Base-by-base conservation (phyloP, 2,329 filamentous ascomycete genomes). In the Ascomycota sp. region DNA sequence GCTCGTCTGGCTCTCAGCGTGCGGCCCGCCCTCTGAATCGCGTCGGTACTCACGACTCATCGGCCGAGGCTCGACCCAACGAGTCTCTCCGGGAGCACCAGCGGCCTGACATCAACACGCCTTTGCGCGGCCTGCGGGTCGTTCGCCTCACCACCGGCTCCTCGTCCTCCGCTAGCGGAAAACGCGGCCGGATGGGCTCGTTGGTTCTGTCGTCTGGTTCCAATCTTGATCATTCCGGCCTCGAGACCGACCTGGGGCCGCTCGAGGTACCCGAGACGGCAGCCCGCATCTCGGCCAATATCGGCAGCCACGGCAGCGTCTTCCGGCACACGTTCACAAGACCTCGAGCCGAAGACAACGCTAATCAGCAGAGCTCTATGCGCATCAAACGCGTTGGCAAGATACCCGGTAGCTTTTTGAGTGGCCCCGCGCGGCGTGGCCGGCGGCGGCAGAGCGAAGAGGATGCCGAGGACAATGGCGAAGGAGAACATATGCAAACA, bases 331-430 rank as follows among this genome's bases (percentile, higher is more conserved):
- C 56, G 23, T 57, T 65, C 4, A 65, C 57, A 23, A 57, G 60
- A 29, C 57, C 51, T 11, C 58, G 63, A 23, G 59, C 62, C 29
- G 69, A 69, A 3, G 75, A 83, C 17, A 72, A 77, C 22, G 53
- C 56, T 22, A 73, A 68, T 10, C 55, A 70, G 2, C 77, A 80
- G 35, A 74, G 75, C 40, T 82, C 80, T 1, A 69, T 83, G 61
- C 68, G 81, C 5, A 60, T 85, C 34, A 86, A 85, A 52, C 63
- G 79, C 35, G 68, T 81, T 10, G 75, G 75, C 11, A 79, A 80
- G 49, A 61, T 76, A 7, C 69, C 75, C 3, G 81, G 80, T 1
- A 76, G 70, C 35, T 85, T 86, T 39, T 57, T 89, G 15, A 82
- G 78, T 40, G 80, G 78, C 1, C 81, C 81, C 20, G 78, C 81